Conservation (phyloP, 495 filamentous ascomycete genomes). For the Chlorociboria aeruginascens region DNA sequence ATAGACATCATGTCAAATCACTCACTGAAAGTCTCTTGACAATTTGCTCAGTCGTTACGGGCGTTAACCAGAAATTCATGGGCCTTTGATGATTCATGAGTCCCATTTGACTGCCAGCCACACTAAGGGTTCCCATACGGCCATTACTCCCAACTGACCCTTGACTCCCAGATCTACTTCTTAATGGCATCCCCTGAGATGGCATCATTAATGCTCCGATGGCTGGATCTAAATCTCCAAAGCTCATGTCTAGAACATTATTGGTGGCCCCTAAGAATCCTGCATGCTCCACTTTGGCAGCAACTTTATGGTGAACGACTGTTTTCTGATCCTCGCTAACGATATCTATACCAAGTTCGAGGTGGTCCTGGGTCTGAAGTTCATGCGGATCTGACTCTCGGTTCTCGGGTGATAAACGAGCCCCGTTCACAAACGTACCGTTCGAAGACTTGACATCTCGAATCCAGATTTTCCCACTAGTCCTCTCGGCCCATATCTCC, state of each 20-base stretch:
- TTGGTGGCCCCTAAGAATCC: conserved; percentile 56
- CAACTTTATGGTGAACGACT: conserved; percentile 95
- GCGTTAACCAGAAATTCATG: conserved; percentile 72
- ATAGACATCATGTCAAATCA: conserved; percentile 5
- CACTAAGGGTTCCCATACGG: conserved; percentile 33
- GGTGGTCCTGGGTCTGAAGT: conserved; percentile 70
- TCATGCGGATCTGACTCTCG: conserved; percentile 91
- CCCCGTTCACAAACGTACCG: conserved; percentile 95
- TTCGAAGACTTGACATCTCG: conserved; percentile 97
- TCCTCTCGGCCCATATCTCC: conserved; percentile 85
- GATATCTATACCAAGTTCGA: conserved; percentile 95
- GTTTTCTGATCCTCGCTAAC: conserved; percentile 97
- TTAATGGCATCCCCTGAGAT: conserved; percentile 35
- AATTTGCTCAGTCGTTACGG: conserved; percentile 86
- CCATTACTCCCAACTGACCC: conserved; percentile 48
- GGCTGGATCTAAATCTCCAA: conserved; percentile 73
- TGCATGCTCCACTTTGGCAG: conserved; percentile 89
- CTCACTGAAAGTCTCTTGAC: conserved; percentile 88
- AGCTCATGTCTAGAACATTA: conserved; percentile 75
- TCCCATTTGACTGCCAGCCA: conserved; percentile 45
- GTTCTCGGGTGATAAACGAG: conserved; percentile 80
- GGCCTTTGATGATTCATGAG: conserved; percentile 47
- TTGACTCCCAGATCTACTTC: conserved; percentile 63
- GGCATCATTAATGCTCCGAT: conserved; percentile 54
- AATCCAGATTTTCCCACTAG: conserved; percentile 79